A percentile compares a stretch with the other conserved stretches of the same genome.
These are phyloP conservation scores for Hylodesmum podocarpum DNA, from an alignment of 306 rosid species.

Conservation along the genomic window DNA sequence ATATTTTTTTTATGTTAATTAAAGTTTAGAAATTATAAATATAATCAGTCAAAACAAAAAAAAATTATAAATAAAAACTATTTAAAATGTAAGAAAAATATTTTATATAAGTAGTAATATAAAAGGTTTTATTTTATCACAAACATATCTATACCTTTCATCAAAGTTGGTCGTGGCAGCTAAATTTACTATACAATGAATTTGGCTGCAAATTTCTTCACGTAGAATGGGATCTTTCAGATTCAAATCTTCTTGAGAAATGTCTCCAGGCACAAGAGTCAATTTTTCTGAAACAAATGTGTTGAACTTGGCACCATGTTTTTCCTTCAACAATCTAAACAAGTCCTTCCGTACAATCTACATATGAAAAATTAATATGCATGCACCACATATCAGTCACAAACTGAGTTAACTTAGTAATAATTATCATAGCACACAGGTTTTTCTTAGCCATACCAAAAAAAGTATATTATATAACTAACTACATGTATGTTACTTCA, in stretches of 20 bases:
- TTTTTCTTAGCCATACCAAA: no score
- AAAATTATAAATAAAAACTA: no score
- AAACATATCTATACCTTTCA: slow-evolving; percentile 52
- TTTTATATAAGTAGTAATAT: no score
- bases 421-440: no score
- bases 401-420: not conserved
- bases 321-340: slow-evolving; percentile 59
- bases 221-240: slow-evolving; percentile 43
- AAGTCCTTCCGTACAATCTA: slow-evolving; percentile 67
- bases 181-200: slow-evolving; percentile 57
- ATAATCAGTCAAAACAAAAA: no score
- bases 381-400: not conserved
- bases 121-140: no score
- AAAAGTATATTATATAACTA: no score
- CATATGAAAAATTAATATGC: not conserved
- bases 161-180: slow-evolving; percentile 82
- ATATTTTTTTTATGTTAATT: no score
- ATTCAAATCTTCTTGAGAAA: slow-evolving; percentile 50
- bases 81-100: no score
- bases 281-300: slow-evolving; percentile 49
- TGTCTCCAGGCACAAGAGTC: slow-evolving; percentile 57
- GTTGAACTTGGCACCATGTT: slow-evolving; percentile 43
- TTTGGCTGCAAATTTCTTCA: slow-evolving; percentile 45
- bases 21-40: no score
- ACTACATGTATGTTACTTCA: no score